A percentile compares a stretch with the other conserved stretches of the same genome.
These are phyloP conservation scores for Citrus trifoliata DNA, from an alignment of 345 rosid genomes.

Conservation along the genomic window DNA sequence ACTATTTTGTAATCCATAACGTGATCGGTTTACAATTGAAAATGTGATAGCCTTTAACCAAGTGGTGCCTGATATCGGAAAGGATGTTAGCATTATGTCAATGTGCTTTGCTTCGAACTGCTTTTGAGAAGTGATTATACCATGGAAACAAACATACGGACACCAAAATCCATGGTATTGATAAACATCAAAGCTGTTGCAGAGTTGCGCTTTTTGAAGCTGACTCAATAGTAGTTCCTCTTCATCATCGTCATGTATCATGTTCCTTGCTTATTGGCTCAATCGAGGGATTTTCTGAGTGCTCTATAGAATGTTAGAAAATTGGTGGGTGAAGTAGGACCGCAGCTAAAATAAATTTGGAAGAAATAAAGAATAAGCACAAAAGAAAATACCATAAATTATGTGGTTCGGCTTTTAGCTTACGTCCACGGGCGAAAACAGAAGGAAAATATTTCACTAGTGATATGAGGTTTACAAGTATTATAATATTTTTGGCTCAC, in stretches of 20 bases:
- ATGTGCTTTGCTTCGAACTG: constrained; percentile 14
- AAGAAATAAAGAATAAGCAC: no score
- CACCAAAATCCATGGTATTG: constrained; percentile 3
- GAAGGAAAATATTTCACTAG: no score
- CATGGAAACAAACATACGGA: not conserved
- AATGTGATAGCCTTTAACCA: constrained; percentile 34
- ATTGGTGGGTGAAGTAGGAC: no score
- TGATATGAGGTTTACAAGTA: no score
- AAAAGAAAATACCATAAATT: no score
- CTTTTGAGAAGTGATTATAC: not conserved
- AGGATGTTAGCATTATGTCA: constrained; percentile 14
- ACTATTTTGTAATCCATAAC: not conserved
- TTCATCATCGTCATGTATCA: not conserved
- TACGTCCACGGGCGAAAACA: no score
- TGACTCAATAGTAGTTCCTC: not conserved
- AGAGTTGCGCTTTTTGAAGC: not conserved
- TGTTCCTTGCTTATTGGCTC: no score
- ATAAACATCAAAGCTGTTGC: not conserved
- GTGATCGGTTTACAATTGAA: constrained; percentile 10
- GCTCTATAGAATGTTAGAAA: not conserved
- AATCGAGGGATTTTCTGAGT: not conserved
- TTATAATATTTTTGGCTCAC: no score
- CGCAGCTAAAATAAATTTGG: no score
- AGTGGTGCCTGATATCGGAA: constrained; percentile 28
- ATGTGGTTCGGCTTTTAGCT: no score